phyloP scores from a whole-genome alignment of 2,329 filamentous ascomycete genomes.

The Elsinoe batatas region DNA sequence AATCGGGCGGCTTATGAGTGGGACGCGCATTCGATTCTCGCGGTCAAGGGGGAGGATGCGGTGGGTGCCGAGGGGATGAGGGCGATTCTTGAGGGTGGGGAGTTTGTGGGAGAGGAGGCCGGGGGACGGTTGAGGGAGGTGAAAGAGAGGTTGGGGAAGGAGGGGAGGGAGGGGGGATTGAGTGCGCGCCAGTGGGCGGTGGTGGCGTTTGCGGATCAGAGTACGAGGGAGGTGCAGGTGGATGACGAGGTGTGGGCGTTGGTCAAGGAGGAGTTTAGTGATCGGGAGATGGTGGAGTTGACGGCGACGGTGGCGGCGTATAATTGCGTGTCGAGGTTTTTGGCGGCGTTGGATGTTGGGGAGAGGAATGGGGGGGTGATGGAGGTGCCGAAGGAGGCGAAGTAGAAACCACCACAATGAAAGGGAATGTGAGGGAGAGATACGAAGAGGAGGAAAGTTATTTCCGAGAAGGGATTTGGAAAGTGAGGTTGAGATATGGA shows the following conservation, averaged over 20 bases:
- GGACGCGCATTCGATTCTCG: slow-evolving; percentile 26
- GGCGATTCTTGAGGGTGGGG: slow-evolving; percentile 10
- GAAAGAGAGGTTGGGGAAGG: slow-evolving; percentile 15
- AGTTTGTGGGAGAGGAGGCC: slow-evolving; percentile 22
- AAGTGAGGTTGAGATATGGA: not conserved
- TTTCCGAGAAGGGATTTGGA: not conserved
- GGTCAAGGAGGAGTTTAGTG: slow-evolving; percentile 22
- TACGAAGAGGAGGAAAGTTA: not conserved
- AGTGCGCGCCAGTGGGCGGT: slow-evolving; percentile 25
- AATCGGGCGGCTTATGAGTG: slow-evolving; percentile 29
- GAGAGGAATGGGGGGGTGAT: slow-evolving; percentile 29
- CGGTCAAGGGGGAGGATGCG: slow-evolving; percentile 23
- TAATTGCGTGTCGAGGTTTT: slow-evolving; percentile 30
- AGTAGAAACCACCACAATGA: not conserved
- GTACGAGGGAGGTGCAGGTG: slow-evolving; percentile 25
- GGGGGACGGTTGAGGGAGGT: slow-evolving; percentile 23
- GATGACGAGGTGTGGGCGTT: slow-evolving; percentile 23
- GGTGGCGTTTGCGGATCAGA: slow-evolving; percentile 26
- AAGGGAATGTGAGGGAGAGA: not conserved
- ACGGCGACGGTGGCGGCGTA: slow-evolving; percentile 29
- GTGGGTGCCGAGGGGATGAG: slow-evolving; percentile 10
- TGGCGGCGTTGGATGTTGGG: slow-evolving; percentile 30
- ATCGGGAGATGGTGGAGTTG: slow-evolving; percentile 28
- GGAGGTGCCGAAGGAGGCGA: slow-evolving; percentile 22
- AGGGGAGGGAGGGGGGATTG: slow-evolving; percentile 17